These are phyloP conservation scores for Castanea mollissima DNA, from an alignment of 306 rosid genomes.

Conservation along the genomic window DNA sequence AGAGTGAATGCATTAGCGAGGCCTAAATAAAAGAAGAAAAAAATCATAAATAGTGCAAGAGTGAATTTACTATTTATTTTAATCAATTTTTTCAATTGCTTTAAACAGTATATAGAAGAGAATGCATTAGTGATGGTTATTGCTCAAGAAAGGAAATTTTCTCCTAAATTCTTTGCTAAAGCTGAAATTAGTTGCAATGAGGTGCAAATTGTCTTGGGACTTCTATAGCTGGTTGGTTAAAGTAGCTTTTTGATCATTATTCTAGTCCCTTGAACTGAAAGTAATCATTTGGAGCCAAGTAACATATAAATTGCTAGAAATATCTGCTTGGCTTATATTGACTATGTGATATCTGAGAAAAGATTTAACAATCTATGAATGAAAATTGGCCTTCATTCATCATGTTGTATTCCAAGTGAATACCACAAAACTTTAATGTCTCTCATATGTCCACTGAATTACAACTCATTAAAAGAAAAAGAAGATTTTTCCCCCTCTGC, in stretches of 20 bases:
- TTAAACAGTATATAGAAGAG: not conserved
- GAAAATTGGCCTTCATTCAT: not conserved
- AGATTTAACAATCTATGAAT: not conserved
- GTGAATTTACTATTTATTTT: too few species aligned
- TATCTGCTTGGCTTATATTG: not conserved
- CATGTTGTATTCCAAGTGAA: conserved; percentile 1
- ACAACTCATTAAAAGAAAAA: not conserved
- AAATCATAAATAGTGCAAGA: not conserved
- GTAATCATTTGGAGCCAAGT: not conserved
- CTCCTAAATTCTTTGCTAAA: not conserved
- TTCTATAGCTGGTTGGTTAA: not conserved
- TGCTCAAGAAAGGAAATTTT: not conserved
- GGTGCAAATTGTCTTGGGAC: not conserved
- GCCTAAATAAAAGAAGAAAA: too few species aligned
- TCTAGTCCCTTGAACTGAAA: not conserved
- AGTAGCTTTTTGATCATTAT: not conserved
- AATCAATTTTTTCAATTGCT: too few species aligned
- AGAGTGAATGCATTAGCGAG: not conserved
- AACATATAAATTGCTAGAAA: not conserved
- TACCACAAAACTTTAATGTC: not conserved
- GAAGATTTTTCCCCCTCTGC: not conserved
- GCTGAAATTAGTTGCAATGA: not conserved
- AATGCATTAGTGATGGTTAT: not conserved
- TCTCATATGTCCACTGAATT: conserved; percentile 1
- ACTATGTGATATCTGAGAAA: not conserved